phyloP scores from a whole-genome alignment of 495 filamentous ascomycete genomes.

The Trichoderma gamsii region DNA sequence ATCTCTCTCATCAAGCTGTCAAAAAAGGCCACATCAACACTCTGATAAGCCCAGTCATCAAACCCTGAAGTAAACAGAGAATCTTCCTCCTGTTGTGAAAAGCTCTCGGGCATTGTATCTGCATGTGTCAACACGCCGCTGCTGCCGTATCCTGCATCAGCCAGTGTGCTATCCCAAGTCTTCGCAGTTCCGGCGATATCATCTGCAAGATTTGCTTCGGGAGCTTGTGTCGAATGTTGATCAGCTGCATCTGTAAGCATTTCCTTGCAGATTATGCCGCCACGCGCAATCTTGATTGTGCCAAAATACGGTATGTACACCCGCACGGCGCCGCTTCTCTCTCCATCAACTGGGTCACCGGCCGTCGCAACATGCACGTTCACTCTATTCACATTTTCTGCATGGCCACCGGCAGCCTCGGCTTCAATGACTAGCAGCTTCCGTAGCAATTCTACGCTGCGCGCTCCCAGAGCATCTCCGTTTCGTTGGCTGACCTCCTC shows the following conservation, averaged over 20 bases:
- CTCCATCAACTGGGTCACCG: constrained; percentile 20
- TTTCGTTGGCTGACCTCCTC: constrained; percentile 27
- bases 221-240: constrained; percentile 12
- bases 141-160: not conserved
- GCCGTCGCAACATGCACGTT: constrained; percentile 22
- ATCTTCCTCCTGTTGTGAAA: not conserved
- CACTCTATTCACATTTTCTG: constrained; percentile 17
- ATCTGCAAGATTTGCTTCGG: constrained; percentile 19
- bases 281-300: constrained; percentile 21
- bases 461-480: constrained; percentile 28
- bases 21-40: constrained; percentile 37
- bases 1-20: constrained; percentile 27
- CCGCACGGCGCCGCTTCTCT: constrained; percentile 19
- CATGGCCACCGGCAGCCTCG: constrained; percentile 22
- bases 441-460: constrained; percentile 31
- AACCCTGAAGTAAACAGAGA: constrained; percentile 22
- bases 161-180: not conserved
- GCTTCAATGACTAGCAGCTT: constrained; percentile 33
- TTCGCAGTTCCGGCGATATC: not conserved
- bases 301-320: constrained; percentile 36
- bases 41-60: constrained; percentile 35
- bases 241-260: constrained; percentile 22
- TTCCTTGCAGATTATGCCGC: constrained; percentile 13
- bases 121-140: not conserved
- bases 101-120: not conserved